These are phyloP conservation scores for Paraglomus brasilianum DNA, from an alignment of 192 early-diverging fungal genomes.

Conservation along the genomic window DNA sequence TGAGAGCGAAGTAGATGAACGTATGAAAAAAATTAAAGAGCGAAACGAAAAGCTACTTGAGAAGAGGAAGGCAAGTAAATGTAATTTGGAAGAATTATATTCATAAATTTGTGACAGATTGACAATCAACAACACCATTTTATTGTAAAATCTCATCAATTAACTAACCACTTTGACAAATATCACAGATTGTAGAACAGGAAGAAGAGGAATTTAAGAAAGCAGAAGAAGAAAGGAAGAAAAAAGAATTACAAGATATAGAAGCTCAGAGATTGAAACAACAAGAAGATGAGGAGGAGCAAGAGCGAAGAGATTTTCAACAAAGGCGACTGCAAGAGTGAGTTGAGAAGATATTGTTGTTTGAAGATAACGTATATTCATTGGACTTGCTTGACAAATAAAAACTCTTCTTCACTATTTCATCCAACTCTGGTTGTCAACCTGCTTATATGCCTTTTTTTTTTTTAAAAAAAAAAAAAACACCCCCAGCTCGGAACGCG, in stretches of 20 bases:
- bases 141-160: no score
- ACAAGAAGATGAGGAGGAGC: slow-evolving; percentile 20
- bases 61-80: slow-evolving; percentile 20
- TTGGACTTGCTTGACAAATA: no score
- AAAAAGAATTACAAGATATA: slow-evolving; percentile 24
- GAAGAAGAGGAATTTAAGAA: slow-evolving; percentile 18
- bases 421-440: background rate
- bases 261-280: slow-evolving; percentile 7
- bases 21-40: background rate
- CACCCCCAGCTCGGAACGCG: slow-evolving; percentile 21
- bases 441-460: background rate
- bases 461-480: no score
- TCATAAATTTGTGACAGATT: no score
- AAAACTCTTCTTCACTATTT: background rate
- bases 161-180: background rate
- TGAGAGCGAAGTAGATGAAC: slow-evolving; percentile 7
- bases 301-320: slow-evolving; percentile 1
- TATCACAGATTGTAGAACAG: slow-evolving; percentile 14
- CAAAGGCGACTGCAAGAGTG: slow-evolving; percentile 6
- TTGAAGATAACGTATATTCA: background rate
- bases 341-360: background rate
- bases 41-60: slow-evolving; percentile 12
- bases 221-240: slow-evolving; percentile 21
- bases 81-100: no score
- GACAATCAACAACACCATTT: no score